A percentile compares a stretch with the other conserved stretches of the same genome.
These are phyloP conservation scores for Cytospora schulzeri DNA, from an alignment of 2,329 filamentous ascomycete genomes.

Conservation along the genomic window DNA sequence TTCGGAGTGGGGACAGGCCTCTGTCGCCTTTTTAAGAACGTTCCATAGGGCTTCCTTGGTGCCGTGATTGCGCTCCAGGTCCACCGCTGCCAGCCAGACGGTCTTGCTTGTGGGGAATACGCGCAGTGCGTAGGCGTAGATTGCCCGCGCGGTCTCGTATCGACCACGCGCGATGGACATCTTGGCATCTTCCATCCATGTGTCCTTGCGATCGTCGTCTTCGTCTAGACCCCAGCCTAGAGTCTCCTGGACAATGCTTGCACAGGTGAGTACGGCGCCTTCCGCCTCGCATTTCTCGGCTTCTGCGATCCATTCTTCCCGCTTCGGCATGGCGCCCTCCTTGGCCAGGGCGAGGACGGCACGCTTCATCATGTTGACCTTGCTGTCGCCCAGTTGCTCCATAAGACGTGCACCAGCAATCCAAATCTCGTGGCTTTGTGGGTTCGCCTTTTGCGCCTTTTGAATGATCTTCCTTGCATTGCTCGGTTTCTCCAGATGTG, in stretches of 20 bases:
- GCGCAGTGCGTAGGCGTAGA: conserved; percentile 87
- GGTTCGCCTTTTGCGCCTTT: conserved; percentile 88
- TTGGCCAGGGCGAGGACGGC: conserved; percentile 85
- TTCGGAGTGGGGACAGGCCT: conserved; percentile 88
- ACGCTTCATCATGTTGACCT: conserved; percentile 92
- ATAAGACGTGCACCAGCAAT: conserved; percentile 90
- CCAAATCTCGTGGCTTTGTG: conserved; percentile 94
- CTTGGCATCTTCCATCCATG: conserved; percentile 93
- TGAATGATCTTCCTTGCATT: conserved; percentile 96
- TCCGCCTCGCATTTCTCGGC: conserved; percentile 95
- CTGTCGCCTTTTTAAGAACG: conserved; percentile 88
- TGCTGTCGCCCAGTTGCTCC: conserved; percentile 79
- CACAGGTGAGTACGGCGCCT: conserved; percentile 82
- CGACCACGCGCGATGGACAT: conserved; percentile 76
- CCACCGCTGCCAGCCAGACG: conserved; percentile 87
- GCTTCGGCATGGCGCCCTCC: conserved; percentile 93
- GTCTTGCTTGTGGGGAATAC: conserved; percentile 87
- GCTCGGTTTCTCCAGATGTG: conserved; percentile 83
- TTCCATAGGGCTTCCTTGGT: conserved; percentile 80
- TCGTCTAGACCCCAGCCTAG: conserved; percentile 92
- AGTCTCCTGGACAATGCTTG: conserved; percentile 88
- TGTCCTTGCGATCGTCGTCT: conserved; percentile 93
- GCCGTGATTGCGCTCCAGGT: conserved; percentile 88
- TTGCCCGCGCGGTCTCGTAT: conserved; percentile 89
- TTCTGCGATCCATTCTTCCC: conserved; percentile 95